These are phyloP conservation scores for Magnusiomyces tetraspermus DNA, from an alignment of 1,139 yeast genomes.

Conservation along the genomic window DNA sequence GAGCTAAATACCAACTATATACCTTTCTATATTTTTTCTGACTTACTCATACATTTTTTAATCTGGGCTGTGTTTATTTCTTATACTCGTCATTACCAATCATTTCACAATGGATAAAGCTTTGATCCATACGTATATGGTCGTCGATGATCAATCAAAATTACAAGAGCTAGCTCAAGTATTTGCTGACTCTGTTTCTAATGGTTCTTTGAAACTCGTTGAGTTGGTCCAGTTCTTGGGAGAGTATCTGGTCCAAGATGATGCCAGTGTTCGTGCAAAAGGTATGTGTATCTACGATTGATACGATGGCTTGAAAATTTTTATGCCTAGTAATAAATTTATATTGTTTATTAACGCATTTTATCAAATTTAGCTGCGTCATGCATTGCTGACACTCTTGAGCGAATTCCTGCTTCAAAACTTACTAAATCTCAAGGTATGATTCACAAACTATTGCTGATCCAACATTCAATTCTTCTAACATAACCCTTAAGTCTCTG, in stretches of 20 bases:
- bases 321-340: no score
- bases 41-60: no score
- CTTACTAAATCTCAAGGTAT: slow-evolving; percentile 47
- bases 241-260: slow-evolving; percentile 58
- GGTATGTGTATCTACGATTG: slow-evolving; percentile 16
- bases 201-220: slow-evolving; percentile 38
- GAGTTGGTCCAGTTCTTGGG: slow-evolving; percentile 50
- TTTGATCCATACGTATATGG: slow-evolving; percentile 20
- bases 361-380: slow-evolving; percentile 36
- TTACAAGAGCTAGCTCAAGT: slow-evolving; percentile 9
- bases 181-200: slow-evolving; percentile 26
- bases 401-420: slow-evolving; percentile 29
- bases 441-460: neutral
- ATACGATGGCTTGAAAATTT: no score
- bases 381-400: slow-evolving; percentile 49
- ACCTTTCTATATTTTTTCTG: no score
- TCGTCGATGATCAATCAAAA: slow-evolving; percentile 12
- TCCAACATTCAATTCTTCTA: neutral
- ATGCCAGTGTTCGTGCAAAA: slow-evolving; percentile 41
- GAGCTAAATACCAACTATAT: no score
- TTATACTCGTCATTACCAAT: no score
- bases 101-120: slow-evolving; percentile 11
- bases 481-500: slow-evolving; percentile 29
- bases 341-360: no score
- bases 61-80: no score